A percentile compares a stretch with the other conserved stretches of the same genome.
phyloP scores from a whole-genome alignment of 768 basidiomycete species.

The Ramaria rubella region DNA sequence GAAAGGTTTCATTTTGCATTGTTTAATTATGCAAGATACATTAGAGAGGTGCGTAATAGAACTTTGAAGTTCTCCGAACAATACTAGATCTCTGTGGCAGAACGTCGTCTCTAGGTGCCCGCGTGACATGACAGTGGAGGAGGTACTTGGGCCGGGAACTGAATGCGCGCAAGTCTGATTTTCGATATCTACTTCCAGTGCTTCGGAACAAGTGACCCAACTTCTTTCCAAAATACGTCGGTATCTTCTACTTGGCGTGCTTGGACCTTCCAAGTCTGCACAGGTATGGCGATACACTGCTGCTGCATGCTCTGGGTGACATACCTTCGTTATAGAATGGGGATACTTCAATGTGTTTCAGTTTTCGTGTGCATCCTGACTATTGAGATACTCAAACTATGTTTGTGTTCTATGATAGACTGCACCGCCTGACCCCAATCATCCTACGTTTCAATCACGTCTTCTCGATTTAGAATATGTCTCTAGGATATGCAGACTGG shows the following conservation, averaged over 20 bases:
- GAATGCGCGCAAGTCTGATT: too few relatives aligned
- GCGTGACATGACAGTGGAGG: slow-evolving; percentile 39
- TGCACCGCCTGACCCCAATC: slow-evolving; percentile 60
- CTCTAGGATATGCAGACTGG: slow-evolving; percentile 62
- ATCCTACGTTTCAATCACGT: slow-evolving; percentile 74
- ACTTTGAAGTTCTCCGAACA: background rate
- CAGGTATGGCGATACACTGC: slow-evolving; percentile 20
- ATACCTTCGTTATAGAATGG: slow-evolving; percentile 48
- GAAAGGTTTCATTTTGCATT: slow-evolving; percentile 42
- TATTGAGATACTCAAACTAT: background rate
- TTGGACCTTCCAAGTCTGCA: slow-evolving; percentile 91
- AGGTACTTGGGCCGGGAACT: slow-evolving; percentile 32
- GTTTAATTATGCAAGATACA: slow-evolving; percentile 69
- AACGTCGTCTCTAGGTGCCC: slow-evolving; percentile 55
- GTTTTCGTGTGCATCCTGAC: background rate
- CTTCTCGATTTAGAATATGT: slow-evolving; percentile 67
- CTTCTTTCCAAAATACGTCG: slow-evolving; percentile 52
- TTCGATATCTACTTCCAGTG: slow-evolving; percentile 41
- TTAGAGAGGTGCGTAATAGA: slow-evolving; percentile 54
- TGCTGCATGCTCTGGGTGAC: background rate
- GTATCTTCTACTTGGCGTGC: slow-evolving; percentile 74
- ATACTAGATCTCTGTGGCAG: slow-evolving; percentile 24
- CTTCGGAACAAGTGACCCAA: slow-evolving; percentile 76
- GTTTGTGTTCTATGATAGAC: slow-evolving; percentile 37
- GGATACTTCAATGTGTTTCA: slow-evolving; percentile 68